Base-by-base conservation (phyloP, 306 rosid species). In the Pyrus pyrifolia region DNA sequence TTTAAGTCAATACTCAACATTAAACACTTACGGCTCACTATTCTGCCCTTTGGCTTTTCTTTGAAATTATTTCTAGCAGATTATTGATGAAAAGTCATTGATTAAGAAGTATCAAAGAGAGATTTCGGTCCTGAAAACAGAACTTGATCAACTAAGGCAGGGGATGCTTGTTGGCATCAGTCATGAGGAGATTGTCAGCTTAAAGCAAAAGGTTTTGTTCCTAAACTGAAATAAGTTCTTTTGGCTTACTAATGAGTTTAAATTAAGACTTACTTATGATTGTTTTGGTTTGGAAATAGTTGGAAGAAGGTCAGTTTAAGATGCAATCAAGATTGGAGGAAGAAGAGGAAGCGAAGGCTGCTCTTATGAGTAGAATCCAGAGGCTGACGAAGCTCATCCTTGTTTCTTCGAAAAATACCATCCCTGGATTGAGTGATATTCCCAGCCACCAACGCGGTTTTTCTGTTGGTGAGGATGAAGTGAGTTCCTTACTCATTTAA, bases 261-360 rank as follows among this genome's bases (percentile, higher is more conserved):
- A 52, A 76, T 29, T 38, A 31, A 68, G 62, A 78, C 77, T 78
- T 72, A 35, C 52, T 42, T 38, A 27, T 74, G 49, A 68, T 82
- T 6, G 69, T 17, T 80, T 11, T 46, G 81, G 60, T 77, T 58
- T 46, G 71, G 35, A 77, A 77, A 79, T 82, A 96, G 99, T 83
- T 96, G 87, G 97, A 96, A 85, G 98, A 91, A 89, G 99, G 98
- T 84, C 99, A 96, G 83, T 96, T 89, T 40, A 96, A 96, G 87
- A 91, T 96, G 99, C 99, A 89, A 77, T 96, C 96, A 71, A 91
- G 99, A 88, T 83, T 96, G 76, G 99, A 96, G 89, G 99, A 96
- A 79, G 99, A 96, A 84, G 99, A 96, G 85, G 99, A 96, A 33
- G 99, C 98, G 68, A 96, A 96, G 87, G 98, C 90, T 85, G 98